phyloP scores from a whole-genome alignment of 306 rosid species.

The Sophora flavescens region DNA sequence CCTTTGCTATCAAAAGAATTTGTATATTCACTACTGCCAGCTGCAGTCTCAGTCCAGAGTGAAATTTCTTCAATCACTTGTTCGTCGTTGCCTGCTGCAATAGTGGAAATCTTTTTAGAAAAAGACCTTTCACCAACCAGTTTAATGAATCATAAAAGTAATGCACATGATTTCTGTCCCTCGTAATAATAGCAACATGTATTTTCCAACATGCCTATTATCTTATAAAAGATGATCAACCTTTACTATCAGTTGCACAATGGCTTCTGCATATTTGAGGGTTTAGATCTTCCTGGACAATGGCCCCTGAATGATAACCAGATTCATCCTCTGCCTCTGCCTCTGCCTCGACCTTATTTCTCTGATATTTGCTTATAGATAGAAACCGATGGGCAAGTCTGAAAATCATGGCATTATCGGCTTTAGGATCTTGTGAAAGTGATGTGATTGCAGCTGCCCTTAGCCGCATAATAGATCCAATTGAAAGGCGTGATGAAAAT shows the following conservation, averaged over 20 bases:
- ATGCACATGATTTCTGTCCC: constrained; percentile 30
- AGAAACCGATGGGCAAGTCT: constrained; percentile 75
- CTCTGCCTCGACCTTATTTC: constrained; percentile 43
- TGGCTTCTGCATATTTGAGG: constrained; percentile 48
- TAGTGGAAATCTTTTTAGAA: constrained; percentile 39
- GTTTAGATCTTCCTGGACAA: constrained; percentile 41
- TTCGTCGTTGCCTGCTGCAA: constrained; percentile 42
- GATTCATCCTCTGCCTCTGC: constrained; percentile 48
- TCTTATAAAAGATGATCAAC: constrained; percentile 43
- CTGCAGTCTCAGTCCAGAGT: constrained; percentile 40
- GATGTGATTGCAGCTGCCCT: constrained; percentile 86
- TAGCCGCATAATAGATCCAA: constrained; percentile 81
- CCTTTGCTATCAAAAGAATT: constrained; percentile 34
- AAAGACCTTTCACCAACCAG: constrained; percentile 38
- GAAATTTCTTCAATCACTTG: constrained; percentile 39
- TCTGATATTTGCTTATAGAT: constrained; percentile 54
- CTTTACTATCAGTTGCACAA: constrained; percentile 54
- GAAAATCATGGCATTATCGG: constrained; percentile 66
- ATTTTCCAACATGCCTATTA: constrained; percentile 38
- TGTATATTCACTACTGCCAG: constrained; percentile 11
- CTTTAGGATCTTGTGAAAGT: constrained; percentile 72
- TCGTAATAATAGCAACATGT: constrained; percentile 36
- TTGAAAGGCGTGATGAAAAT: constrained; percentile 86
- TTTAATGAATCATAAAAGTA: constrained; percentile 31
- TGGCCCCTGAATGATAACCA: constrained; percentile 44